Evolutionary conservation across 192 early-diverging fungal species (phyloP), one percentile per base, ranked within the genome.

Genomic region (Diversispora eburnea): DNA sequence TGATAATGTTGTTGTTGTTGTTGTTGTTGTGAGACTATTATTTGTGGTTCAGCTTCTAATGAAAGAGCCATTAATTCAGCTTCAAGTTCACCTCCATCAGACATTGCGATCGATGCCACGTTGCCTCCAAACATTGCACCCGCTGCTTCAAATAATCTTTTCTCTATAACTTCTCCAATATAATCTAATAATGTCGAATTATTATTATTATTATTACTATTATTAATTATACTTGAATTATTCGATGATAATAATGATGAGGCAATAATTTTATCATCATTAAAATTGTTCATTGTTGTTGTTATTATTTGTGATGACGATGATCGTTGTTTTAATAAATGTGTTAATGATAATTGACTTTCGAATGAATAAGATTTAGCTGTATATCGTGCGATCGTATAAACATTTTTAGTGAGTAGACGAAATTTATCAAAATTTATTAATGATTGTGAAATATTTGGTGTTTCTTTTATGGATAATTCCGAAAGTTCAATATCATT

Each of bases 361-460:
- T 12, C 20, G 15, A 72, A 72, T 47, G 54, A n/a, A 72, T 72
- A 72, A 20, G 17, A 8, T 72, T 59, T 51, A 13, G 57, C 58
- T 20, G 70, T 60, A 47, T 45, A 60, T 13, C 15, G 17, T 39
- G 43, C 60, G 7, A 72, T 59, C 10, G 81, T 77, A 51, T 76
- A 74, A 13, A 81, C 76, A 57, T 81, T 81, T 25, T 78, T 77
- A 6, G 77, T 67, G 33, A 85, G 54, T 3, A 68, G 73, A 5
- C 79, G 66, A 70, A 85, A 85, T 63, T 85, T 87, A 48, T 81
- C 79, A 73, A 87, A 84, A 42, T 85, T 85, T 45, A 85, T 73
- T 9, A 84, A 17, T 41, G 58, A 67, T 8, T 43, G 12, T 46
- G 33, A 54, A 8, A 61, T 56, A 4, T 12, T 15, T n/a, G 22